These are phyloP conservation scores for Cryptococcus sp. DNA, from an alignment of 1,284 basidiomycete species.

Conservation along the genomic window DNA sequence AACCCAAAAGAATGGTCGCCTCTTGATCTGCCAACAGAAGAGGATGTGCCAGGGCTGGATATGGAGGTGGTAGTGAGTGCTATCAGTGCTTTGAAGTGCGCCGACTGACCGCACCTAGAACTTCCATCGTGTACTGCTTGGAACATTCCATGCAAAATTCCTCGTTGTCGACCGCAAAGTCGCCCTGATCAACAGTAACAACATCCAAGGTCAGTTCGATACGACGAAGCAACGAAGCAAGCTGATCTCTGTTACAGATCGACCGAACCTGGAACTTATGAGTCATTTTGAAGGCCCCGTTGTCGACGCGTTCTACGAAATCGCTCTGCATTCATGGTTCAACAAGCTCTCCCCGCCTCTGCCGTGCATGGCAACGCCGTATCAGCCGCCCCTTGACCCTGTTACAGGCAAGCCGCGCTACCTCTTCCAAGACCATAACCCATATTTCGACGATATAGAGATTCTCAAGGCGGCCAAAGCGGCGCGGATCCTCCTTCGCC, in stretches of 20 bases:
- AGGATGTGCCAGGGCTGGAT: slow-evolving; percentile 65
- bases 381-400: slow-evolving; percentile 49
- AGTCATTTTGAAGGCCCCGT: slow-evolving; percentile 67
- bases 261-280: slow-evolving; percentile 70
- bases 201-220: slow-evolving; percentile 60
- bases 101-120: slow-evolving; percentile 36
- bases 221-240: not conserved
- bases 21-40: slow-evolving; percentile 61
- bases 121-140: slow-evolving; percentile 61
- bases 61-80: slow-evolving; percentile 61
- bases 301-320: slow-evolving; percentile 72
- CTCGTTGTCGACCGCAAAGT: slow-evolving; percentile 72
- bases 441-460: slow-evolving; percentile 57
- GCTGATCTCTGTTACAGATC: slow-evolving; percentile 49
- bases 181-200: slow-evolving; percentile 71
- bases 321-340: slow-evolving; percentile 68
- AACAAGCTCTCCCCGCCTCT: slow-evolving; percentile 63
- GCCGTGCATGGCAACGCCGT: slow-evolving; percentile 57
- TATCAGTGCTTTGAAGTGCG: not conserved
- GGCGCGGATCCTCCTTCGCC: slow-evolving; percentile 51
- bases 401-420: slow-evolving; percentile 46
- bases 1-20: slow-evolving; percentile 59
- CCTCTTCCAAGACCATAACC: slow-evolving; percentile 60
- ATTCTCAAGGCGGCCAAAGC: slow-evolving; percentile 57
- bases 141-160: slow-evolving; percentile 78